These are phyloP conservation scores for Mycosphaerella arachidis DNA, from an alignment of 2,329 filamentous ascomycete species.

Conservation along the genomic window DNA sequence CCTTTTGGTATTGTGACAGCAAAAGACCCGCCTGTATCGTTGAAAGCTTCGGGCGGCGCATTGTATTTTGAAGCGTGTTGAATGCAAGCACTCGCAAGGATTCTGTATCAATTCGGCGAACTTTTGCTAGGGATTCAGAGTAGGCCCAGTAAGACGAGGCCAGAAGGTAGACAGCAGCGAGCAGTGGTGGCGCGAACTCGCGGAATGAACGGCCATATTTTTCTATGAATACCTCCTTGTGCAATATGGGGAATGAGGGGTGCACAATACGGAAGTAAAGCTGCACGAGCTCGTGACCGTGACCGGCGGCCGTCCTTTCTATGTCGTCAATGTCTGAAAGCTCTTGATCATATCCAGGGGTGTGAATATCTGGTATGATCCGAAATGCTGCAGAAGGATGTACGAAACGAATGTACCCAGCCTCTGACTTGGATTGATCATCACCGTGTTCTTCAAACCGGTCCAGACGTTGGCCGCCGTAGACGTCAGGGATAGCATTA, in stretches of 20 bases:
- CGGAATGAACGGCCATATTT: slow-evolving; percentile 56
- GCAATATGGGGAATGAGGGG: slow-evolving; percentile 55
- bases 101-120: slow-evolving; percentile 40
- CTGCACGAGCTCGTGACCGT: slow-evolving; percentile 66
- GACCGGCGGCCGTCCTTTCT: slow-evolving; percentile 64
- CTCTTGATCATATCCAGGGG: slow-evolving; percentile 22
- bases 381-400: slow-evolving; percentile 72
- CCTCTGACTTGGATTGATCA: not conserved
- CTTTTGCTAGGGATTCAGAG: slow-evolving; percentile 48
- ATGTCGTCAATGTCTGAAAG: slow-evolving; percentile 60
- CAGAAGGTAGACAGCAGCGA: slow-evolving; percentile 60
- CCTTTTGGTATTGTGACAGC: slow-evolving; percentile 34
- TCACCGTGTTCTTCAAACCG: not conserved
- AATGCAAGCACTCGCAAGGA: slow-evolving; percentile 34
- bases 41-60: slow-evolving; percentile 38
- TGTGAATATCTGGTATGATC: slow-evolving; percentile 54
- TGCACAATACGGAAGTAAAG: slow-evolving; percentile 67
- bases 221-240: slow-evolving; percentile 59
- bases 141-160: slow-evolving; percentile 59
- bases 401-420: slow-evolving; percentile 57
- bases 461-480: slow-evolving; percentile 8
- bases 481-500: slow-evolving; percentile 23
- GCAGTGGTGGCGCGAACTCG: slow-evolving; percentile 56
- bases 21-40: slow-evolving; percentile 39
- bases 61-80: slow-evolving; percentile 35